These are phyloP conservation scores for Sporopachydermia quercuum DNA, from an alignment of 805 yeast genomes.

Conservation along the genomic window DNA sequence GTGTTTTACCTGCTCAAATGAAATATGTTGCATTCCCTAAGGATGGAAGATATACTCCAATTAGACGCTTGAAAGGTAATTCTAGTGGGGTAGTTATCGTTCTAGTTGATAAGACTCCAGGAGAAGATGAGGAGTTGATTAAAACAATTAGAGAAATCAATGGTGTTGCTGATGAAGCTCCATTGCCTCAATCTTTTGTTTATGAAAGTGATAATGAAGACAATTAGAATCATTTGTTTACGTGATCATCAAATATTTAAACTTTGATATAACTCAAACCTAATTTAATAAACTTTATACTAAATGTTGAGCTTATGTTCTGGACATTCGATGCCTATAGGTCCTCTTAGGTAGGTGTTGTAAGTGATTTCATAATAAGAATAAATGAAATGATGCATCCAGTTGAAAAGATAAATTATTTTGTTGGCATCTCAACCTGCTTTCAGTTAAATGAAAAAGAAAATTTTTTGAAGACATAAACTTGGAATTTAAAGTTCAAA, in stretches of 20 bases:
- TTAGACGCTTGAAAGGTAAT: slow-evolving; percentile 53
- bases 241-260: neutral
- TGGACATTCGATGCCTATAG: too few relatives aligned
- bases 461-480: too few relatives aligned
- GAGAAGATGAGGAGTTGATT: slow-evolving; percentile 47
- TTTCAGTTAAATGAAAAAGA: too few relatives aligned
- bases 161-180: slow-evolving; percentile 41
- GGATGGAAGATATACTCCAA: slow-evolving; percentile 67
- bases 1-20: slow-evolving; percentile 83
- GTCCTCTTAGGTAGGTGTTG: too few relatives aligned
- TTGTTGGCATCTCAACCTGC: too few relatives aligned
- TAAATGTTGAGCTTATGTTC: too few relatives aligned
- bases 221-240: neutral
- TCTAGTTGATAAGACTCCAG: slow-evolving; percentile 47
- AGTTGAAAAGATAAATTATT: too few relatives aligned
- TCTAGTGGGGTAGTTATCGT: slow-evolving; percentile 52
- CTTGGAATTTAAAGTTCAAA: too few relatives aligned
- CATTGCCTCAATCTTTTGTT: slow-evolving; percentile 27
- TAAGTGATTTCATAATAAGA: too few relatives aligned
- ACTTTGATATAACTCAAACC: too few relatives aligned
- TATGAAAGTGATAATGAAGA: slow-evolving; percentile 12
- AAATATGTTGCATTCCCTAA: slow-evolving; percentile 66
- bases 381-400: too few relatives aligned
- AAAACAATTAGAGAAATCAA: slow-evolving; percentile 74
- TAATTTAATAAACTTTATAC: too few relatives aligned